A percentile compares a stretch with the other conserved stretches of the same genome.
Conservation (phyloP, 108 stramenopile species). For the Parietichytrium sp. region DNA sequence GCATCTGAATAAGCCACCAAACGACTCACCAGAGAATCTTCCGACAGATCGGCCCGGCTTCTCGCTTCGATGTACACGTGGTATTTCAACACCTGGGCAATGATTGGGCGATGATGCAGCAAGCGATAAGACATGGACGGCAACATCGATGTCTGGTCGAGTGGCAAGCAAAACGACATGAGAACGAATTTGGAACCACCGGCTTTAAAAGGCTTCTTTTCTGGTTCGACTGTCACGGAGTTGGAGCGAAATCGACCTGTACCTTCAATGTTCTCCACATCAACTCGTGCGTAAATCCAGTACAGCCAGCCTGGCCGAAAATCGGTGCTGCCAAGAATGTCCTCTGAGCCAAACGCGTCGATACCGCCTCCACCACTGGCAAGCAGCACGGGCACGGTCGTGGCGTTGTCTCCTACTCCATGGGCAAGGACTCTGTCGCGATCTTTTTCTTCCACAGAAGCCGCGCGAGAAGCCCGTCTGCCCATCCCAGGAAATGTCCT, state of each 20-base stretch:
- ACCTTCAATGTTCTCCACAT: constrained; percentile 24
- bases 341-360: background rate
- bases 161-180: constrained; percentile 3
- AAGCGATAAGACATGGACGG: constrained; percentile 1
- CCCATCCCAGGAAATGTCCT: too few species aligned
- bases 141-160: background rate
- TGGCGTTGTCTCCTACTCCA: background rate
- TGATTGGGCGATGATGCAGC: background rate
- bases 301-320: constrained; percentile 17
- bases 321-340: background rate
- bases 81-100: constrained; percentile 2
- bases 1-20: background rate
- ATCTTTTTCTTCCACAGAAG: background rate
- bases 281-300: constrained; percentile 35
- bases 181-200: constrained; percentile 33
- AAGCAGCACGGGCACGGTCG: background rate
- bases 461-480: background rate
- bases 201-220: background rate
- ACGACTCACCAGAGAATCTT: background rate
- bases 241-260: constrained; percentile 2
- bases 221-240: background rate
- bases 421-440: background rate
- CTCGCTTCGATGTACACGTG: background rate
- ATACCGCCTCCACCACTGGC: constrained; percentile 11
- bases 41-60: constrained; percentile 9